Percentiles rank a stretch among this genome's conserved stretches.
These are phyloP conservation scores for Oldenlandia corymbosa DNA, from an alignment of 257 asterid species.

Conservation along the genomic window DNA sequence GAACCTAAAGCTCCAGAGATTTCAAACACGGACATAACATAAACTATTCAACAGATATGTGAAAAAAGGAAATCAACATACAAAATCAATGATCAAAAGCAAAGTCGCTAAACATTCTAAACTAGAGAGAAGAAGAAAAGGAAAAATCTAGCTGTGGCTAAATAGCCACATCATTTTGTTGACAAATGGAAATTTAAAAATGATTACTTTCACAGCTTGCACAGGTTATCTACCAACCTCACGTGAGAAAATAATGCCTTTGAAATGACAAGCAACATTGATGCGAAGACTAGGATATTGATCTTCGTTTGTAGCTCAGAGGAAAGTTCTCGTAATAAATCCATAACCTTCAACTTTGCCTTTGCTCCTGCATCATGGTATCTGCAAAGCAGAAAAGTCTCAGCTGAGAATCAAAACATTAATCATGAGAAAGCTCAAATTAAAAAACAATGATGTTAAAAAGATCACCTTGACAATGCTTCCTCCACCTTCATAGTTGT, in stretches of 20 bases:
- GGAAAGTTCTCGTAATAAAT: conserved; percentile 71
- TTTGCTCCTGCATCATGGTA: conserved; percentile 71
- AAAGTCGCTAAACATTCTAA: conserved; percentile 1
- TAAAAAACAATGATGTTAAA: not conserved
- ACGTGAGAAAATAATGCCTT: conserved; percentile 89
- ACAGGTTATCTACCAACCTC: conserved; percentile 45
- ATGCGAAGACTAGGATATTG: conserved; percentile 81
- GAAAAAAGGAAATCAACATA: not conserved
- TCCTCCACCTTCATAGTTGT: conserved; percentile 76
- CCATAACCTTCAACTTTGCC: conserved; percentile 73
- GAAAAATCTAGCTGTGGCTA: not conserved
- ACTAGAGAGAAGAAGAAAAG: not conserved
- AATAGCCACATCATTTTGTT: not conserved
- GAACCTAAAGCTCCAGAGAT: not conserved
- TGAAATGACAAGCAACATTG: conserved; percentile 84
- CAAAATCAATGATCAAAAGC: not conserved
- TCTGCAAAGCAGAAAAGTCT: conserved; percentile 33
- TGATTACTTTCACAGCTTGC: conserved; percentile 6
- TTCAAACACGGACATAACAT: not conserved
- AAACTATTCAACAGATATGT: conserved; percentile 1
- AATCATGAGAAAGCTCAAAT: conserved; percentile 5
- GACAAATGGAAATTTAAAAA: not conserved
- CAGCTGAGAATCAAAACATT: conserved; percentile 4
- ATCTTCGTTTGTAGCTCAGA: conserved; percentile 74
- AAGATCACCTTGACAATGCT: conserved; percentile 62